Percentiles rank a stretch among this genome's conserved stretches.
phyloP scores from a whole-genome alignment of 345 rosid species.

The Pugionium cornutum region DNA sequence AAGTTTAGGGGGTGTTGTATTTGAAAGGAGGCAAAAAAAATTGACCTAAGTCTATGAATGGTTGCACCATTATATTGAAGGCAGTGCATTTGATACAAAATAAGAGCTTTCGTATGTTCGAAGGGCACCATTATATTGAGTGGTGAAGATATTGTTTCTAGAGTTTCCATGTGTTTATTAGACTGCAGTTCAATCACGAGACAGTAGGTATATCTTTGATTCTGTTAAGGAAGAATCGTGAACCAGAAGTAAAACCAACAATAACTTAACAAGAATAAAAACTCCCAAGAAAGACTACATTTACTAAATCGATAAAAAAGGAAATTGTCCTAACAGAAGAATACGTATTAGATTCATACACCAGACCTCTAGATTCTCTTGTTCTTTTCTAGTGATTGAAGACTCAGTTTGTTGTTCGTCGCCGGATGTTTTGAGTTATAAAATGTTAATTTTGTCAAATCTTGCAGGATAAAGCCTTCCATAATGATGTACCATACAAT shows the following conservation, averaged over 20 bases:
- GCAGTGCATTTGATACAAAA: neutral
- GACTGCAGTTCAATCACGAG: conserved; percentile 5
- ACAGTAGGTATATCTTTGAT: neutral
- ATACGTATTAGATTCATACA: neutral
- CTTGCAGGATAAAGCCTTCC: conserved; percentile 46
- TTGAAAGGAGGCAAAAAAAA: neutral
- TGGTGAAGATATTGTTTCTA: neutral
- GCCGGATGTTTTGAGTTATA: too few species aligned
- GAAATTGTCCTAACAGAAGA: too few species aligned
- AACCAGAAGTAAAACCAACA: too few species aligned
- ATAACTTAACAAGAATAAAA: too few species aligned
- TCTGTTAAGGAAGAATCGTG: too few species aligned
- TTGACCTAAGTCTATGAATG: neutral
- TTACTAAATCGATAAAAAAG: too few species aligned
- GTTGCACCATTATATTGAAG: neutral
- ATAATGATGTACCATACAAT: conserved; percentile 39
- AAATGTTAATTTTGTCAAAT: conserved; percentile 1
- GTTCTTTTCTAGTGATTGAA: conserved; percentile 22
- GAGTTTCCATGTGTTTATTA: neutral
- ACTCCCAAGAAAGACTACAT: too few species aligned
- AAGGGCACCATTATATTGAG: neutral
- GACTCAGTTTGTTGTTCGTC: too few species aligned
- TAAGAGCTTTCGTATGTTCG: neutral
- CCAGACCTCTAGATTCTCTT: neutral
- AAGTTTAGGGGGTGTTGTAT: neutral